Conservation (phyloP, 768 basidiomycete genomes). For the Suillus plorans region DNA sequence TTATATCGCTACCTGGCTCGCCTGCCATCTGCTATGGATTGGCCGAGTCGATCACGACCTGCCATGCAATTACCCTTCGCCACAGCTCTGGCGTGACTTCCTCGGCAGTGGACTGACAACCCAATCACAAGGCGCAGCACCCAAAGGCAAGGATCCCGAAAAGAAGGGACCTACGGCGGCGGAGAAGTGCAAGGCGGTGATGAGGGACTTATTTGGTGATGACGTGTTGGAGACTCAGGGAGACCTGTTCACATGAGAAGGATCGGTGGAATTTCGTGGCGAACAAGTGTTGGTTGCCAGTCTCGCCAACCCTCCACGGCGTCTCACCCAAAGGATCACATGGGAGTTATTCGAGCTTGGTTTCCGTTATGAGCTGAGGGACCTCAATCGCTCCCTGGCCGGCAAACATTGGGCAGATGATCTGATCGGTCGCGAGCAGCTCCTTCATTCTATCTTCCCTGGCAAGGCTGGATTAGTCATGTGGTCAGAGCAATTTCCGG, state of each 20-base stretch:
- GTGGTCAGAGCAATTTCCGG: background rate
- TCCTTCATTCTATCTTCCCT: background rate
- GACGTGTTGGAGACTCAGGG: background rate
- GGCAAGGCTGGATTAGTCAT: background rate
- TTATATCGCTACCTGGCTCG: constrained; percentile 1
- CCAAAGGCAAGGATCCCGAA: background rate
- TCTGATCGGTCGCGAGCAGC: background rate
- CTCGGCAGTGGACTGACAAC: background rate
- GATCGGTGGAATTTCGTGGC: background rate
- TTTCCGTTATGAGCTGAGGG: constrained; percentile 17
- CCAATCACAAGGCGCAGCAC: background rate
- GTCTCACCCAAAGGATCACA: background rate
- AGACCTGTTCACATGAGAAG: background rate
- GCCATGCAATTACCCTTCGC: background rate
- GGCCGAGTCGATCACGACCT: background rate
- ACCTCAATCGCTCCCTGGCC: constrained; percentile 9
- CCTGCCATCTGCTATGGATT: background rate
- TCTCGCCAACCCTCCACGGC: background rate
- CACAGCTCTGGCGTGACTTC: background rate
- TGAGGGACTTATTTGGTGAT: background rate
- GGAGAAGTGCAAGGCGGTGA: background rate
- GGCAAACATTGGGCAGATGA: background rate
- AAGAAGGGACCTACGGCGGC: background rate
- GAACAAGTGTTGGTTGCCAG: background rate
- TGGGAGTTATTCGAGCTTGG: constrained; percentile 18